phyloP scores from a whole-genome alignment of 1,284 basidiomycete genomes.

The Ustilago tritici region DNA sequence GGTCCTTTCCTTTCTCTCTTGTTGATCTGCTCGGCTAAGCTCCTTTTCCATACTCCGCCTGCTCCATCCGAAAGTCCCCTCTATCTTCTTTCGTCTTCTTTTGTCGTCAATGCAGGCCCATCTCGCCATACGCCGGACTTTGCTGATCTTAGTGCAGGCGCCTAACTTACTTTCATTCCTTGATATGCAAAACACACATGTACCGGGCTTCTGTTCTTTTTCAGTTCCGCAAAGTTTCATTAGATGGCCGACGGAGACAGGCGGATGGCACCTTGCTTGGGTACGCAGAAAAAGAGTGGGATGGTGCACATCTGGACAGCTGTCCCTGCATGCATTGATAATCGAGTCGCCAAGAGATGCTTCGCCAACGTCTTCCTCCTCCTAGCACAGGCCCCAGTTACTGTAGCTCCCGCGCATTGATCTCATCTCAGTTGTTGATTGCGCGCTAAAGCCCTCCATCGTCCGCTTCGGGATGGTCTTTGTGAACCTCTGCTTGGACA shows the following conservation, averaged over 20 bases:
- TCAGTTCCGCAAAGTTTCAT: slow-evolving; percentile 18
- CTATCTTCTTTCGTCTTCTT: background rate
- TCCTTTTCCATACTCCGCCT: slow-evolving; percentile 23
- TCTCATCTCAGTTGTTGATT: slow-evolving; percentile 1
- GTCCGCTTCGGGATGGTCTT: too few species aligned
- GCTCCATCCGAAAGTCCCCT: slow-evolving; percentile 5
- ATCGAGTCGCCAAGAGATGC: slow-evolving; percentile 48
- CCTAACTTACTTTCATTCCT: slow-evolving; percentile 3
- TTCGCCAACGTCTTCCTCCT: slow-evolving; percentile 25
- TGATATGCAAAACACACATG: background rate
- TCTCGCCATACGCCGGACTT: background rate
- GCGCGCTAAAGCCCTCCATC: too few species aligned
- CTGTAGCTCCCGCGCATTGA: slow-evolving; percentile 4
- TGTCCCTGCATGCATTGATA: slow-evolving; percentile 23
- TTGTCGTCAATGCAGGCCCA: slow-evolving; percentile 5
- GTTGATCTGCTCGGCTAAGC: slow-evolving; percentile 31
- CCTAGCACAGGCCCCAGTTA: slow-evolving; percentile 3
- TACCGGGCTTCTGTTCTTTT: slow-evolving; percentile 4
- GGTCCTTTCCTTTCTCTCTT: slow-evolving; percentile 21
- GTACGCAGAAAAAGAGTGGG: background rate
- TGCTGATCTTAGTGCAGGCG: background rate
- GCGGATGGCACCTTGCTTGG: slow-evolving; percentile 3
- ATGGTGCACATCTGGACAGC: slow-evolving; percentile 10
- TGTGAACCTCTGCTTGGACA: too few species aligned
- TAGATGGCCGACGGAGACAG: slow-evolving; percentile 18